Percentiles rank a stretch among this genome's conserved stretches.
Conservation (phyloP, 768 basidiomycete genomes). For the Hericium rajendrae region DNA sequence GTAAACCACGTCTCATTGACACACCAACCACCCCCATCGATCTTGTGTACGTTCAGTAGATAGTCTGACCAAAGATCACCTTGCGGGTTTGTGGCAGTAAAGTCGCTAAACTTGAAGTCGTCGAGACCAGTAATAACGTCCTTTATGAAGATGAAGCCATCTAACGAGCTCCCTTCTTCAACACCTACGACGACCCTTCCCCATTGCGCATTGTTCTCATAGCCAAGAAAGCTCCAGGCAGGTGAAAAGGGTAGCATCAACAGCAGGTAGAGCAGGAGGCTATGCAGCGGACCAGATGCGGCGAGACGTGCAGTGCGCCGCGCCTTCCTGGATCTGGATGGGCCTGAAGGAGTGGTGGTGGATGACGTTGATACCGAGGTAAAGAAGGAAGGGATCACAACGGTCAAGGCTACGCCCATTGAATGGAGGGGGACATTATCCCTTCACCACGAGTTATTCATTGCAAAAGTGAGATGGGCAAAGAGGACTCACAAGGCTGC, state of each 20-base stretch:
- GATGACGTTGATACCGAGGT: constrained; percentile 36
- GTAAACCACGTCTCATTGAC: constrained; percentile 8
- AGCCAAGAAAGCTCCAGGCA: constrained; percentile 27
- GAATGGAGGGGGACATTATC: constrained; percentile 54
- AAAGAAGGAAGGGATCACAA: constrained; percentile 66
- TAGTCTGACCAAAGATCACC: constrained; percentile 38
- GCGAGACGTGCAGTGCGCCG: constrained; percentile 39
- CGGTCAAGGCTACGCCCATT: constrained; percentile 49
- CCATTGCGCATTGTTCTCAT: constrained; percentile 48
- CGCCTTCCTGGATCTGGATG: constrained; percentile 21
- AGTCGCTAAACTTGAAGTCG: constrained; percentile 37
- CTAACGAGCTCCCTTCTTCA: constrained; percentile 50
- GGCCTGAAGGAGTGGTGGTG: constrained; percentile 31
- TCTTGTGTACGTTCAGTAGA: constrained; percentile 21
- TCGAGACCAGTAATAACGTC: constrained; percentile 57
- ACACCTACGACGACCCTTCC: constrained; percentile 37
- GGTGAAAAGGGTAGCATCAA: constrained; percentile 23
- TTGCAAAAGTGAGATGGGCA: not conserved
- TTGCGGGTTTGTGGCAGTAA: constrained; percentile 5
- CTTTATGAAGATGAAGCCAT: constrained; percentile 44
- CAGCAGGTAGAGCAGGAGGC: constrained; percentile 48
- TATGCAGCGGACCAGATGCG: constrained; percentile 73
- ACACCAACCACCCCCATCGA: constrained; percentile 11
- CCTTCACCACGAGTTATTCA: constrained; percentile 29
- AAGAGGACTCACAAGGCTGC: constrained; percentile 54